Conservation (phyloP, 2,329 filamentous ascomycete genomes). For the Aspergillus sp. region DNA sequence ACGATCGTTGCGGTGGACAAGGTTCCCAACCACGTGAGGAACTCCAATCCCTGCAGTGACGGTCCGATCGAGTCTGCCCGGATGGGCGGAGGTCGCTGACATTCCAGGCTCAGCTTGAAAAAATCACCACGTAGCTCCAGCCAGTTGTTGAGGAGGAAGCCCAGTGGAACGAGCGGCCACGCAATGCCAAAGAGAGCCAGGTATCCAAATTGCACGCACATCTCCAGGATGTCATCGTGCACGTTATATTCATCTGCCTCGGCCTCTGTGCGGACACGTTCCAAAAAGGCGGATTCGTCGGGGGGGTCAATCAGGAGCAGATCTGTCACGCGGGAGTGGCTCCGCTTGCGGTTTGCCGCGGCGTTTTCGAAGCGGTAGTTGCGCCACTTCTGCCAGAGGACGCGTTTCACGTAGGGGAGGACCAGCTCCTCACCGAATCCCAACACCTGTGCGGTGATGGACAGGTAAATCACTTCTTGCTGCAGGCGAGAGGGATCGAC, state of each 20-base stretch:
- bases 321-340: slow-evolving; percentile 36
- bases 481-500: slow-evolving; percentile 80
- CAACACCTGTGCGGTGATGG: slow-evolving; percentile 87
- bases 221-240: slow-evolving; percentile 84
- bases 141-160: slow-evolving; percentile 94
- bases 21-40: slow-evolving; percentile 90
- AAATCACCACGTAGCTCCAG: slow-evolving; percentile 89
- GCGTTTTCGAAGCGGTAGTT: slow-evolving; percentile 19
- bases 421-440: slow-evolving; percentile 80
- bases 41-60: slow-evolving; percentile 79
- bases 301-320: slow-evolving; percentile 58
- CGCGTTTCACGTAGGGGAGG: slow-evolving; percentile 78
- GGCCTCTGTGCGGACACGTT: slow-evolving; percentile 76
- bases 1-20: slow-evolving; percentile 83
- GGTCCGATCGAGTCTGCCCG: slow-evolving; percentile 91
- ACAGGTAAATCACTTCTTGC: slow-evolving; percentile 93
- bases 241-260: slow-evolving; percentile 84
- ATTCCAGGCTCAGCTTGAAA: slow-evolving; percentile 86
- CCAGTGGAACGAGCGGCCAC: slow-evolving; percentile 87
- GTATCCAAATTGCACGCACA: slow-evolving; percentile 87
- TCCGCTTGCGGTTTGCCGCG: slow-evolving; percentile 29
- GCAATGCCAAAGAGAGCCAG: slow-evolving; percentile 86
- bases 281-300: slow-evolving; percentile 76
- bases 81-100: slow-evolving; percentile 83
- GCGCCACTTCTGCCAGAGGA: slow-evolving; percentile 66